Conservation (phyloP, 1,284 basidiomycete species). For the Ustilago shanxiensis region DNA sequence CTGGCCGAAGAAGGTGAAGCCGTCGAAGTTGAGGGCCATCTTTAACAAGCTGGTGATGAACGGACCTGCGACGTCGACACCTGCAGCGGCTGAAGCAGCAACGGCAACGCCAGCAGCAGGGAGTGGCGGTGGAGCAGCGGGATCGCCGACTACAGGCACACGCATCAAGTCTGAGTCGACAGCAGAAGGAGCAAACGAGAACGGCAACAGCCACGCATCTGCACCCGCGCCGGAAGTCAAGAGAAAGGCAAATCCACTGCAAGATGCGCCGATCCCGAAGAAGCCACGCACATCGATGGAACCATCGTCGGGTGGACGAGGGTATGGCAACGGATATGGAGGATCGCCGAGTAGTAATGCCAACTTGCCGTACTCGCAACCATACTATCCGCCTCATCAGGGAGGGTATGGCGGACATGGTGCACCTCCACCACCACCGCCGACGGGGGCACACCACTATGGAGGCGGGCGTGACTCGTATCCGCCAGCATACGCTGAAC, state of each 20-base stretch:
- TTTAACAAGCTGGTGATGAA: conserved; percentile 62
- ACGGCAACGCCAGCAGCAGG: conserved; percentile 3
- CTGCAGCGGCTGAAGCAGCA: conserved; percentile 18
- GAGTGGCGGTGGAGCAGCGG: conserved; percentile 12
- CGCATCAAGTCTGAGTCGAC: conserved; percentile 33
- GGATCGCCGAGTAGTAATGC: conserved; percentile 22
- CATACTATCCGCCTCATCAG: conserved; percentile 36
- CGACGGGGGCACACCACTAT: conserved; percentile 24
- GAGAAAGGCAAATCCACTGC: conserved; percentile 47
- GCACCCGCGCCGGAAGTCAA: conserved; percentile 30
- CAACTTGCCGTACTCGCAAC: conserved; percentile 22
- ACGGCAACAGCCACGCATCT: conserved; percentile 13
- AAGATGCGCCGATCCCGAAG: conserved; percentile 55
- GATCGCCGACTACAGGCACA: conserved; percentile 13
- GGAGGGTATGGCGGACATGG: conserved; percentile 12
- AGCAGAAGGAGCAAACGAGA: conserved; percentile 24
- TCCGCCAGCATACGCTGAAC: conserved; percentile 29
- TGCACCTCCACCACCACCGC: conserved; percentile 24
- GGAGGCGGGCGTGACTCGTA: conserved; percentile 38
- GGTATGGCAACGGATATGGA: conserved; percentile 43
- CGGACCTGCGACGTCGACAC: conserved; percentile 23
- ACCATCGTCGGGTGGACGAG: conserved; percentile 21
- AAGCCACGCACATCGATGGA: conserved; percentile 55
- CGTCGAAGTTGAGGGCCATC: conserved; percentile 61
- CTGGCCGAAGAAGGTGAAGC: conserved; percentile 86